phyloP scores from a whole-genome alignment of 257 asterid genomes.

The Solanum corneliomulleri region DNA sequence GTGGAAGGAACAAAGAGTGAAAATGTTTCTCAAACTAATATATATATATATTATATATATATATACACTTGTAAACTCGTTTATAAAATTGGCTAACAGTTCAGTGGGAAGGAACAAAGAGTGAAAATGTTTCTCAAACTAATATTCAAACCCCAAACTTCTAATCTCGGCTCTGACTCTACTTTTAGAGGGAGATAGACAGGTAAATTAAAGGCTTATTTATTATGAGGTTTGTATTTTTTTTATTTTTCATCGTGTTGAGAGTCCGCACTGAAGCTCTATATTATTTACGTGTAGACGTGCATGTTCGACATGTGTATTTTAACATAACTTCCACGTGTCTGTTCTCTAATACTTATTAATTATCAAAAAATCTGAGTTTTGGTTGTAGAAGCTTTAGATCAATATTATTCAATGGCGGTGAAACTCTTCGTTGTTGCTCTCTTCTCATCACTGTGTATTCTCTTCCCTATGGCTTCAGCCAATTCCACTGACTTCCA shows the following conservation, averaged over 20 bases:
- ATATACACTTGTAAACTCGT: too few relatives aligned
- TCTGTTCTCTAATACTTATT: not conserved
- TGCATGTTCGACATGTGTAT: not conserved
- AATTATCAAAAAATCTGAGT: not conserved
- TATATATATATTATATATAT: too few relatives aligned
- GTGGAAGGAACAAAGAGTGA: too few relatives aligned
- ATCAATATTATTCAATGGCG: not conserved
- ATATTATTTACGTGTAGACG: not conserved
- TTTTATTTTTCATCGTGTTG: too few relatives aligned
- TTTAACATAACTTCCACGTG: not conserved
- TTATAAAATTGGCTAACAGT: too few relatives aligned
- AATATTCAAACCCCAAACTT: too few relatives aligned
- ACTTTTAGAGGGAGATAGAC: too few relatives aligned
- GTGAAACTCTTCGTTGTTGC: not conserved
- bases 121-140: too few relatives aligned
- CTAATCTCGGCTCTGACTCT: too few relatives aligned
- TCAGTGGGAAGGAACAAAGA: fast-evolving
- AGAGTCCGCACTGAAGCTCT: too few relatives aligned
- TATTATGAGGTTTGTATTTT: not conserved
- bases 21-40: too few relatives aligned
- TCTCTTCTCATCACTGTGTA: not conserved
- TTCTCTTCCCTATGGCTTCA: not conserved
- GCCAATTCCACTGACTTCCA: not conserved
- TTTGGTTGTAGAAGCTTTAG: not conserved
- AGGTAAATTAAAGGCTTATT: too few relatives aligned